Base-by-base conservation (phyloP, 2,329 filamentous ascomycete genomes). In the Curvularia sp. region DNA sequence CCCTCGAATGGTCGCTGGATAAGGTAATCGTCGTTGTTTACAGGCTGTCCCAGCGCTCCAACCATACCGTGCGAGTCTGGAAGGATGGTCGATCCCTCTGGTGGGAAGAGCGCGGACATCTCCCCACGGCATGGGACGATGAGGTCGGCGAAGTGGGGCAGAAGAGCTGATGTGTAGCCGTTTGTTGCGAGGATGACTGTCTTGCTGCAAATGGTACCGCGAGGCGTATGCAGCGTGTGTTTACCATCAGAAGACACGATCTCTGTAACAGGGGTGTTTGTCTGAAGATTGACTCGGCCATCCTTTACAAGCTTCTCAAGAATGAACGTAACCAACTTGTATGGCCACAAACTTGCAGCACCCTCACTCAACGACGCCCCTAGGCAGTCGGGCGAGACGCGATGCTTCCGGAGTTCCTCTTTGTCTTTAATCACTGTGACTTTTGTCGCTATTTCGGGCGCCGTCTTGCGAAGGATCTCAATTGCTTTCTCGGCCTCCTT, bases 121-220 rank as follows among this genome's bases (percentile, higher is more conserved):
- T 93, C 88, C 0, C 91, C 92, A 24, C 90, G 83, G 2, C 90
- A 88, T 0, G 93, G 93, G 2, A 93, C 86, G 62, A 96, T 89
- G 8, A 93, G 82, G 63, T 88, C 86, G 8, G 85, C 81, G 66
- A 94, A 89, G 33, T 80, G 72, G 0, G 91, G 91, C 1, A 94
- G 79, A 4, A 97, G 82, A 60, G 88, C 84, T 1, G 91, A 91
- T 0, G 92, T 93, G 75, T 96, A 96, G 3, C 82, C 93, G 71
- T 97, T 97, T 0, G 90, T 94, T 4, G 91, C 89, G 15, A 96
- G 83, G 18, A 97, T 82, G 20, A 96, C 85, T 33, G 85, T 83
- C 12, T 80, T 78, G 1, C 92, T 82, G 0, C 74, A 73, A 55
- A 96, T 83, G 42, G 77, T 80, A n/a, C 92, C 93, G 22, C 92